Conservation (phyloP, 2,329 filamentous ascomycete species). For the Aureobasidium subglaciale region DNA sequence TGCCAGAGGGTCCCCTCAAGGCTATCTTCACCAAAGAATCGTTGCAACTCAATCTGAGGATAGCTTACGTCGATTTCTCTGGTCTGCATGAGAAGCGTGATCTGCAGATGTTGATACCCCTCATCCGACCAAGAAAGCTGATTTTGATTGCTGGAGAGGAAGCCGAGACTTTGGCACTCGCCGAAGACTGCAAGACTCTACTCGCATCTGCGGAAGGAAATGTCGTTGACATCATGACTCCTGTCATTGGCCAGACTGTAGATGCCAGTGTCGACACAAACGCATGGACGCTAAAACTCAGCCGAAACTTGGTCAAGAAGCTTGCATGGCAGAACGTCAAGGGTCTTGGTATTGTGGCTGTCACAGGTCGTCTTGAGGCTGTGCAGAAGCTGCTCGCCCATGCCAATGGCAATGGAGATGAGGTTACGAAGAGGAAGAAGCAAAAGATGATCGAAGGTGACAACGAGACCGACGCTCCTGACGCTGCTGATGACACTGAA, state of each 20-base stretch:
- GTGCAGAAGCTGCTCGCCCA: conserved; percentile 34
- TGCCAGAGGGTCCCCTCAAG: conserved; percentile 64
- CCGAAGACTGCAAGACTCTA: conserved; percentile 69
- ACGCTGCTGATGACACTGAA: conserved; percentile 44
- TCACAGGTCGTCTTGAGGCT: conserved; percentile 64
- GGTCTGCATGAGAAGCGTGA: conserved; percentile 91
- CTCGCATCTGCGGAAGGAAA: conserved; percentile 40
- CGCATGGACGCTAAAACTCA: conserved; percentile 90
- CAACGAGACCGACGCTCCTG: conserved; percentile 30
- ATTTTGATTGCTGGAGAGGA: conserved; percentile 79
- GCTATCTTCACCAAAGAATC: conserved; percentile 57
- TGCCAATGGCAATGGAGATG: conserved; percentile 32
- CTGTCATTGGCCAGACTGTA: conserved; percentile 62
- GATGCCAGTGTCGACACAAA: conserved; percentile 97
- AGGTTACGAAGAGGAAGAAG: conserved; percentile 36
- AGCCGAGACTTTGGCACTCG: conserved; percentile 71
- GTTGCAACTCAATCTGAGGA: conserved; percentile 62
- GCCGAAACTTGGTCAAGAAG: conserved; percentile 73
- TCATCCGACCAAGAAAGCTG: conserved; percentile 89
- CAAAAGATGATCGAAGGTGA: conserved; percentile 47
- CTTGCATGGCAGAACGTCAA: conserved; percentile 93
- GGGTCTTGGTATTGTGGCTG: conserved; percentile 82
- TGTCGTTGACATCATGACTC: conserved; percentile 65
- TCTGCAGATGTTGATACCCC: conserved; percentile 86
- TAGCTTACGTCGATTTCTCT: conserved; percentile 86